These are phyloP conservation scores for Aspergillus calidoustus DNA, from an alignment of 2,329 filamentous ascomycete genomes.

Conservation along the genomic window DNA sequence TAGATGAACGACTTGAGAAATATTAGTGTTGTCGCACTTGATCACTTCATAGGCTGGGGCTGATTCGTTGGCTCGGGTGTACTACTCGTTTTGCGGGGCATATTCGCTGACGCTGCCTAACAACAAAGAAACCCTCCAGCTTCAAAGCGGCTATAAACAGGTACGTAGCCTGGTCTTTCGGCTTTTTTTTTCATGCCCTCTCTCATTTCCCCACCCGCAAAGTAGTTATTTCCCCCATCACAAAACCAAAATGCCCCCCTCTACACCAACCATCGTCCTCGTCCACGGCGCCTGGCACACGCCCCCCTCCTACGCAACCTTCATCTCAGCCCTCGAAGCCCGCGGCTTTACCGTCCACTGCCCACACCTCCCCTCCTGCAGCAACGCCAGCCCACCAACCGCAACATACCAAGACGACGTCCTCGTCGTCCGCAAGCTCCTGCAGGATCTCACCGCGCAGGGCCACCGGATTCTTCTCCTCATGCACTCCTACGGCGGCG, in stretches of 20 bases:
- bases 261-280: constrained; percentile 21
- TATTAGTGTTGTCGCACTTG: too few relatives aligned
- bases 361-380: constrained; percentile 25
- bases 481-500: constrained; percentile 35
- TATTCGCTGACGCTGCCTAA: too few relatives aligned
- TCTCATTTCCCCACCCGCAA: too few relatives aligned
- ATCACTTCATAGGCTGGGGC: too few relatives aligned
- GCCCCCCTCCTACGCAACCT: constrained; percentile 21
- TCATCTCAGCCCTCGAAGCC: constrained; percentile 17
- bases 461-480: constrained; percentile 26
- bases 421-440: constrained; percentile 10
- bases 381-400: constrained; percentile 14
- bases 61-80: too few relatives aligned
- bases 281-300: constrained; percentile 30
- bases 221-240: too few relatives aligned
- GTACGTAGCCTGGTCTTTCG: too few relatives aligned
- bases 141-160: too few relatives aligned
- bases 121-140: too few relatives aligned
- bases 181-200: too few relatives aligned
- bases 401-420: constrained; percentile 20
- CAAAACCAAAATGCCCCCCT: background rate
- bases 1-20: too few relatives aligned
- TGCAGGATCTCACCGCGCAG: constrained; percentile 12
- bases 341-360: constrained; percentile 26
- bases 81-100: too few relatives aligned